Evolutionary conservation across 1,284 basidiomycete genomes (phyloP).

Genomic region (Boletus mariae): DNA sequence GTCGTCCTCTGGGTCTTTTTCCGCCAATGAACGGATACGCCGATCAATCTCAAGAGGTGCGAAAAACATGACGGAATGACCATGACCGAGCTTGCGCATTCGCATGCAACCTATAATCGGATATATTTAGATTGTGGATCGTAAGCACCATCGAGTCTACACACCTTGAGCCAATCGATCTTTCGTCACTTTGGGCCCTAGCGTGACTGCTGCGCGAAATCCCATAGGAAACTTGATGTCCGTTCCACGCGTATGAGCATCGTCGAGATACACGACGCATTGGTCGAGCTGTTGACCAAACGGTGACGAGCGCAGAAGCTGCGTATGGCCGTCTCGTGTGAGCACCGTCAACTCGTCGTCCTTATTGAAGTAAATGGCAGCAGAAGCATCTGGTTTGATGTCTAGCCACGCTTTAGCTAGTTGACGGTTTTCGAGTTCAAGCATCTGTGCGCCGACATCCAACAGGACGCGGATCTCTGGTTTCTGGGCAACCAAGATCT

Average conservation of each 20-base stretch:
- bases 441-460: constrained; percentile 44
- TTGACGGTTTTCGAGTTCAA: background rate
- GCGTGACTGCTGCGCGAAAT: constrained; percentile 28
- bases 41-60: constrained; percentile 43
- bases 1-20: background rate
- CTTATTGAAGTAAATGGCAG: constrained; percentile 45
- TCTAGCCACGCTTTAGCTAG: background rate
- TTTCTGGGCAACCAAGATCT: constrained; percentile 29
- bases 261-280: constrained; percentile 51
- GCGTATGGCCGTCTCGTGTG: constrained; percentile 37
- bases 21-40: constrained; percentile 32
- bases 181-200: constrained; percentile 50
- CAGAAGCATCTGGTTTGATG: constrained; percentile 30
- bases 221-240: constrained; percentile 47
- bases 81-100: constrained; percentile 45
- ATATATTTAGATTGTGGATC: background rate
- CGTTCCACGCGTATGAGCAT: constrained; percentile 54
- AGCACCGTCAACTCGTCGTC: constrained; percentile 40
- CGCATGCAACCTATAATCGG: constrained; percentile 41
- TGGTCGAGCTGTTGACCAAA: constrained; percentile 37
- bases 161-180: constrained; percentile 50
- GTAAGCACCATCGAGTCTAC: background rate
- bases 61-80: constrained; percentile 47
- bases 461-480: constrained; percentile 42
- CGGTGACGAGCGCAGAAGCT: constrained; percentile 40